Conservation (phyloP, 139 green algal species). For the Axilococcus clingmanii region DNA sequence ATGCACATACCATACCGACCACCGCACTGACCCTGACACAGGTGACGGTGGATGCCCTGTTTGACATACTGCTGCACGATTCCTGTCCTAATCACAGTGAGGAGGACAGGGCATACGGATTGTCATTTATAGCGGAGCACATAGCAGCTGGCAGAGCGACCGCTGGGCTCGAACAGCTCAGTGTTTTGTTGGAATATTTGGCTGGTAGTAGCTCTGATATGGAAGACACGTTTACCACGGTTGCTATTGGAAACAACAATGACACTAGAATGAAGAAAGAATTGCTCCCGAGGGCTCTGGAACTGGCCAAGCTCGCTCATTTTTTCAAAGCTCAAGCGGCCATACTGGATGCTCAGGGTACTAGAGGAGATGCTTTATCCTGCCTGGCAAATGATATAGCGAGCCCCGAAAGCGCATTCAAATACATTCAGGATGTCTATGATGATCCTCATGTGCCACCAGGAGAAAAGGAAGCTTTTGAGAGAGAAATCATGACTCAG, state of each 20-base stretch:
- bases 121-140: constrained; percentile 30
- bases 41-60: constrained; percentile 29
- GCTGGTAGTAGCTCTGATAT: no score
- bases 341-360: constrained; percentile 14
- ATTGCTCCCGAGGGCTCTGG: constrained; percentile 6
- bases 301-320: constrained; percentile 18
- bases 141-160: constrained; percentile 25
- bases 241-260: no score
- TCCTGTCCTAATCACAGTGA: not conserved
- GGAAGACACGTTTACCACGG: no score
- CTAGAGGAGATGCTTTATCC: constrained; percentile 14
- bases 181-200: no score
- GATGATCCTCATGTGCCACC: not conserved
- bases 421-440: constrained; percentile 28
- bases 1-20: not conserved
- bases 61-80: constrained; percentile 17
- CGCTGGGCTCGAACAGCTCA: not conserved
- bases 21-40: constrained; percentile 3
- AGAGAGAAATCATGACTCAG: not conserved
- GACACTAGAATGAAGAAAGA: no score
- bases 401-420: constrained; percentile 15
- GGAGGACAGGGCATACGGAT: not conserved
- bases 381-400: constrained; percentile 10
- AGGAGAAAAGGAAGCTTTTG: not conserved
- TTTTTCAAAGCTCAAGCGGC: constrained; percentile 28